Conservation (phyloP, 1,284 basidiomycete genomes). For the Malassezia obtusa region DNA sequence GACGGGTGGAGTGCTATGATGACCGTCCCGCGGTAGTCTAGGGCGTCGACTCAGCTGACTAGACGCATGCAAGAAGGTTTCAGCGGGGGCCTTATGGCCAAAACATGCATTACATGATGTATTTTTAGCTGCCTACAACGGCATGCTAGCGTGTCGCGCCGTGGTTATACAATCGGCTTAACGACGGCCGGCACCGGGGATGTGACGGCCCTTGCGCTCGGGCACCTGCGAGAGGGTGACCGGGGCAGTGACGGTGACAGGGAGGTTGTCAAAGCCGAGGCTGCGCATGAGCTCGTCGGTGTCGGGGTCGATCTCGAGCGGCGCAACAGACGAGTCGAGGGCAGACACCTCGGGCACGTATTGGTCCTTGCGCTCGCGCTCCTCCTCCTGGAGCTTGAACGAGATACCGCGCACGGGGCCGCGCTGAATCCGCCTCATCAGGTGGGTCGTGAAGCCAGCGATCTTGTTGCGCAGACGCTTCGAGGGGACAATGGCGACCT, state of each 20-base stretch:
- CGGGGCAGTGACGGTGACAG: constrained; percentile 44
- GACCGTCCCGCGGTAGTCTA: too few relatives aligned
- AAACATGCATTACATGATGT: constrained; percentile 20
- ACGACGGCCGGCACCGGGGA: constrained; percentile 46
- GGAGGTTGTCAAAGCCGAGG: constrained; percentile 46
- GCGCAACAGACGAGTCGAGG: constrained; percentile 42
- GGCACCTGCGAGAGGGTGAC: constrained; percentile 35
- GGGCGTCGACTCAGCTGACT: too few relatives aligned
- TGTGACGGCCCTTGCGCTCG: constrained; percentile 45
- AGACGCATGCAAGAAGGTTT: too few relatives aligned
- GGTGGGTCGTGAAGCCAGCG: constrained; percentile 96
- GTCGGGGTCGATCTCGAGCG: constrained; percentile 48
- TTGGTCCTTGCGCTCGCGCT: constrained; percentile 81
- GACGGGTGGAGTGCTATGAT: too few relatives aligned
- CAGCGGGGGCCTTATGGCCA: background rate
- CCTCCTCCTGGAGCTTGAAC: constrained; percentile 99
- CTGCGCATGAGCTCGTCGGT: constrained; percentile 47
- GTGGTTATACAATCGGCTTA: constrained; percentile 16
- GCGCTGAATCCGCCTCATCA: constrained; percentile 99
- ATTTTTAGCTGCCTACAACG: constrained; percentile 13
- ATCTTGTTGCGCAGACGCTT: constrained; percentile 99
- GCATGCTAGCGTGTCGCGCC: constrained; percentile 6
- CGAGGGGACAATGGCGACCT: constrained; percentile 84
- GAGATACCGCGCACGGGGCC: constrained; percentile 99
- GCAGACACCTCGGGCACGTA: constrained; percentile 49